Evolutionary conservation across 345 rosid genomes (phyloP), one percentile per base, ranked within the genome.

Genomic region (Laguncularia racemosa): DNA sequence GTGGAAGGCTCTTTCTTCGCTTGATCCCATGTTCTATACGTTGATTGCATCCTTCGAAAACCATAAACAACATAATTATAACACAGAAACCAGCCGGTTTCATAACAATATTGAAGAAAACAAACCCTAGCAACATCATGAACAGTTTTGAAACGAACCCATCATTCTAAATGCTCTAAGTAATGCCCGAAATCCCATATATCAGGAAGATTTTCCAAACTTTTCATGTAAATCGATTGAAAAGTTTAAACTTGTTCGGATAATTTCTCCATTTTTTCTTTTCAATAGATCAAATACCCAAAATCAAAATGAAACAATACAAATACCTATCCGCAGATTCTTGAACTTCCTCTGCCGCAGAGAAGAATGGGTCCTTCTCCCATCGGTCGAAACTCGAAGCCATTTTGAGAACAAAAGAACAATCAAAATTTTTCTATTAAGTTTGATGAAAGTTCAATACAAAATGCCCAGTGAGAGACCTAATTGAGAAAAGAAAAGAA

Each of bases 281-380:
- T 47, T 17, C 48, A 44, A 20, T 50, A 45, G 45, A 48, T 50
- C 5, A 16, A 20, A 18, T 13, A 26, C 12, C 19, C 38, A 12
- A 60, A 56, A 38, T 18, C 19, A 10, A 16, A 55, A 20, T 48
- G 48, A n/a, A 44, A 18, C 18, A 23, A 17, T 21, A 57, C 18
- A 15, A 8, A 33, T 55, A 84, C 98, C 95, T 82, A 73, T 91
- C 96, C 4, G 96, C 89, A 14, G 96, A 91, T 80, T 92, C 95
- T 59, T 92, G 98, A 67, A 88, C 95, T 65, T 91, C 96, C 82
- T 91, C 95, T 1, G 98, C 98, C 20, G 86, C 95, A 53, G 81
- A 58, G 71, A 88, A 92, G 81, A 86, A 92, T 3, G 95, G 93
- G 78, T 92, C 96, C 76, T 86, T 92, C 86, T 89, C 95, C 98